Percentiles rank a stretch among this genome's conserved stretches.
These are phyloP conservation scores for Penicillium hesseltinei DNA, from an alignment of 2,329 filamentous ascomycete species.

Conservation along the genomic window DNA sequence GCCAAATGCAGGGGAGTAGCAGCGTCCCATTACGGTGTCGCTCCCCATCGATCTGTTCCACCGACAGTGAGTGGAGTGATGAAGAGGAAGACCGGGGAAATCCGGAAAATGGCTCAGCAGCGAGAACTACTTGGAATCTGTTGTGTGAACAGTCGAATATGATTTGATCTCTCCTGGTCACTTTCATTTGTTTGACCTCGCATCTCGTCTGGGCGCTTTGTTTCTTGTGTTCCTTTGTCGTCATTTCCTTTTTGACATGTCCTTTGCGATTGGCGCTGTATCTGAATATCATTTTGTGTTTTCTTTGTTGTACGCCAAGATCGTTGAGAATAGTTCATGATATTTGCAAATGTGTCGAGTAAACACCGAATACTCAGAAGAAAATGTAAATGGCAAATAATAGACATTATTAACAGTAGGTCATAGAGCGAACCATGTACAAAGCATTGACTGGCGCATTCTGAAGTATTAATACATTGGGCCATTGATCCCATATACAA, in stretches of 20 bases:
- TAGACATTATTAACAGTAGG: conserved; percentile 28
- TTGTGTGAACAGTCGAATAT: conserved; percentile 11
- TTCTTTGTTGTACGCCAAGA: background rate
- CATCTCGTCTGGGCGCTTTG: background rate
- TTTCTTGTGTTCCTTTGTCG: background rate
- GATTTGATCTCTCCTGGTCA: conserved; percentile 1
- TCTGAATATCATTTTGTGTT: background rate
- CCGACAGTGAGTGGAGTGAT: conserved; percentile 10
- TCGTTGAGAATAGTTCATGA: background rate
- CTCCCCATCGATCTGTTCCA: conserved; percentile 2
- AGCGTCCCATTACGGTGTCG: background rate
- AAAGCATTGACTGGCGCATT: conserved; percentile 27
- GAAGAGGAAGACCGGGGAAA: conserved; percentile 7
- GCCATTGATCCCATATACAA: conserved; percentile 22
- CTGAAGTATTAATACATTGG: conserved; percentile 36
- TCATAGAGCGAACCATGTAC: conserved; percentile 24
- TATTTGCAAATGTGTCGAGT: background rate
- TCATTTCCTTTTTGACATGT: background rate
- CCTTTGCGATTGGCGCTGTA: background rate
- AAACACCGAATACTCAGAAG: background rate
- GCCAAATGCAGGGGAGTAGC: background rate
- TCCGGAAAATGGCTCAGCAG: background rate
- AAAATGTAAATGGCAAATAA: conserved; percentile 5
- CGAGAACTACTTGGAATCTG: conserved; percentile 18
- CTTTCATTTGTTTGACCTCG: background rate